Conservation (phyloP, 768 basidiomycete genomes). For the Mycena amicta region DNA sequence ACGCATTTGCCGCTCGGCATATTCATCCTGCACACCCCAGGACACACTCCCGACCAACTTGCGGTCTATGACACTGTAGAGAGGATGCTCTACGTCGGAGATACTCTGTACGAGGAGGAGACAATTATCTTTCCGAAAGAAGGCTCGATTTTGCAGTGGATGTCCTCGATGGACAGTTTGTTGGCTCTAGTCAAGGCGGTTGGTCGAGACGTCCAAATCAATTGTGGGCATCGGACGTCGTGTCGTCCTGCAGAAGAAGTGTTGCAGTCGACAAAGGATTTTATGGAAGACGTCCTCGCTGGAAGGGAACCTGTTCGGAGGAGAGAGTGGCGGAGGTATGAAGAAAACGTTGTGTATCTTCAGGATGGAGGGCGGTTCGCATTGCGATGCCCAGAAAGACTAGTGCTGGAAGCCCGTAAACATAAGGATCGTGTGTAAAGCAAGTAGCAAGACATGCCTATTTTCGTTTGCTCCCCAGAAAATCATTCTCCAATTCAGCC, state of each 20-base stretch:
- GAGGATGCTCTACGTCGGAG: constrained; percentile 58
- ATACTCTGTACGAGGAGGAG: constrained; percentile 57
- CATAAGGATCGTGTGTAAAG: constrained; percentile 3
- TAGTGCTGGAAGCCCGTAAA: constrained; percentile 41
- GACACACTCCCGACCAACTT: constrained; percentile 62
- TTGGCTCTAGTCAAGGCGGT: constrained; percentile 41
- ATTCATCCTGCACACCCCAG: constrained; percentile 54
- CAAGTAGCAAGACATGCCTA: constrained; percentile 44
- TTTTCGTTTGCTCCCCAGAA: constrained; percentile 41
- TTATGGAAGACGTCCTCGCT: constrained; percentile 50
- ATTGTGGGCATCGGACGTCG: constrained; percentile 53
- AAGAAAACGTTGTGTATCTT: constrained; percentile 45
- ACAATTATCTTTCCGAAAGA: constrained; percentile 58
- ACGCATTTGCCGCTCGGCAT: constrained; percentile 36
- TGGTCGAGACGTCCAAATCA: constrained; percentile 40
- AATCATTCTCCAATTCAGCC: constrained; percentile 65
- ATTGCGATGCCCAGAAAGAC: constrained; percentile 50
- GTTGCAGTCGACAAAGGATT: constrained; percentile 40
- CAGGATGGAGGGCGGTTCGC: constrained; percentile 46
- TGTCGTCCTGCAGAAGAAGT: constrained; percentile 49
- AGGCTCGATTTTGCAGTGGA: constrained; percentile 56
- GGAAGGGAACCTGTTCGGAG: constrained; percentile 39
- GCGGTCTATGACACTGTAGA: constrained; percentile 53
- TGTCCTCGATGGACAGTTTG: constrained; percentile 45
- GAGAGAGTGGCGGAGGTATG: constrained; percentile 27